Base-by-base conservation (phyloP, 1,284 basidiomycete species). In the Ustilago bromivora region DNA sequence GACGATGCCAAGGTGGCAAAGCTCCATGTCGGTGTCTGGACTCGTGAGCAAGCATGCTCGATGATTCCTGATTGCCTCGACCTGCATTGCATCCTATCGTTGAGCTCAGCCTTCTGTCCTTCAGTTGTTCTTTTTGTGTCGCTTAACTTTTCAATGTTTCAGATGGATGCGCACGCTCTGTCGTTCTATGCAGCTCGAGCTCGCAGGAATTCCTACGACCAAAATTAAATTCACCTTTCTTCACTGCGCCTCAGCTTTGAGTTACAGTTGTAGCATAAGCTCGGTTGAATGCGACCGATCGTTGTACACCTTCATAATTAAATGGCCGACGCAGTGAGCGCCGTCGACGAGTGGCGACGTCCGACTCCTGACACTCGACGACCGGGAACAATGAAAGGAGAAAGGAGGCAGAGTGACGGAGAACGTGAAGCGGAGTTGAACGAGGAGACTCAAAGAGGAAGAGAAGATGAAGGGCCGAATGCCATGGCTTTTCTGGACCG, bases 161-260 rank as follows among this genome's bases (percentile, higher is more conserved):
- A 56, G 31, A 47, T 9, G 52, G 34, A 57, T 34, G 12, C 55
- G n/a, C 40, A n/a, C 47, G 47, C 34, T 38, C 36, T 49, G 34
- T 40, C 32, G 6, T 28, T 38, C 23, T 36, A 31, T 47, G 52
- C 47, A 53, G 17, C 12, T 7, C 41, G 17, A 40, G 36, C 19
- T 32, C 58, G 36, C 11, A 49, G 65, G 65, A 61, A 55, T 57
- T 49, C 65, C 58, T 36, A 32, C 65, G 65, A 61, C 65, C 35
- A 15, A 35, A 38, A 41, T 34, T 35, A 53, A 36, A 51, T 23
- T 40, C 35, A 35, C 43, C 6, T 7, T 19, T 19, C 11, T 19
- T 17, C 43, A 7, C 43, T 23, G 17, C 43, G 23, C 23, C 23
- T 28, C 23, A 28, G 23, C 23, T 28, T 28, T 28, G 23, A 28